Conservation (phyloP, 2,329 filamentous ascomycete genomes). For the Penicillium sp. region DNA sequence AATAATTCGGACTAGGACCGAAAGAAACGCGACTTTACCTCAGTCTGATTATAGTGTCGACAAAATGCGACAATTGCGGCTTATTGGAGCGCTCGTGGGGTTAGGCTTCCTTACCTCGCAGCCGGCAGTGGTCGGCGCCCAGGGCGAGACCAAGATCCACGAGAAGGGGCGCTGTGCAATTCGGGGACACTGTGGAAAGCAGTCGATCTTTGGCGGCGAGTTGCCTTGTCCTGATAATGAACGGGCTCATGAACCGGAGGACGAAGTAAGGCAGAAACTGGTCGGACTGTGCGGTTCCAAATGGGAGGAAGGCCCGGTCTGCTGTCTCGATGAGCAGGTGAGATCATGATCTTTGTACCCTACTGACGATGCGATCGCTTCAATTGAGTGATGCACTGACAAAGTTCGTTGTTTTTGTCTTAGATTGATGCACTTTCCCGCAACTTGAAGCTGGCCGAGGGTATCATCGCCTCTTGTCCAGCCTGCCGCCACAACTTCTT, state of each 20-base stretch:
- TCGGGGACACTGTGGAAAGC: conserved; percentile 86
- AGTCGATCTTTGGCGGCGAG: conserved; percentile 85
- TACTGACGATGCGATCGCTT: background rate
- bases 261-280: conserved; percentile 73
- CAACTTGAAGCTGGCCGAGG: conserved; percentile 83
- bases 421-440: conserved; percentile 78
- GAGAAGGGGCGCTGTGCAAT: conserved; percentile 89
- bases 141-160: conserved; percentile 61
- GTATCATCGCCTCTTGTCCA: conserved; percentile 89
- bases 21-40: background rate
- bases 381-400: background rate
- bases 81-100: conserved; percentile 31
- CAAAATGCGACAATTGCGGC: conserved; percentile 38
- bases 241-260: conserved; percentile 72
- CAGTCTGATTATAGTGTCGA: background rate
- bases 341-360: conserved; percentile 6
- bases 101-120: conserved; percentile 35
- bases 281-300: conserved; percentile 83
- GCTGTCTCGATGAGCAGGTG: conserved; percentile 79
- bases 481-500: conserved; percentile 99
- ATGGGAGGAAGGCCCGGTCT: conserved; percentile 83
- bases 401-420: background rate
- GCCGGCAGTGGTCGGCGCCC: conserved; percentile 31
- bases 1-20: background rate
- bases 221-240: conserved; percentile 93